A percentile compares a stretch with the other conserved stretches of the same genome.
These are phyloP conservation scores for Adansonia madagascariensis DNA, from an alignment of 441 rosid genomes.

Conservation along the genomic window DNA sequence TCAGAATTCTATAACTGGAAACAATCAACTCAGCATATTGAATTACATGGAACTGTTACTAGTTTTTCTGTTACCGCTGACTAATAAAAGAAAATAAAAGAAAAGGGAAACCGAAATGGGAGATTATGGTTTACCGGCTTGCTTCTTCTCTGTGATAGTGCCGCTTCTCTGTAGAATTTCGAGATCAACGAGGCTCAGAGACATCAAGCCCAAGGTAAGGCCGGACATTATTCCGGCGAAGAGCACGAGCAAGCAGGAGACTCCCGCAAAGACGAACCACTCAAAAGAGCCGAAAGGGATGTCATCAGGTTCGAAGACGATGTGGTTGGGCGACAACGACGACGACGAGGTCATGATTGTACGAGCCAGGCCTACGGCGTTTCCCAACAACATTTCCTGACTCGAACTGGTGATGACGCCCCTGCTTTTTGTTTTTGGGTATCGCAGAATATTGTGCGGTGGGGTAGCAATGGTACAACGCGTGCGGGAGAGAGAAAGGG, in stretches of 20 bases:
- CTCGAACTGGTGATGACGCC: neutral
- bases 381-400: constrained; percentile 41
- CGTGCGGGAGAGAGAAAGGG: neutral
- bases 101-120: neutral
- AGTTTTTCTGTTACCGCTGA: neutral
- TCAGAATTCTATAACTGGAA: neutral
- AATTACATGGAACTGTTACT: constrained; percentile 4
- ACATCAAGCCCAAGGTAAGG: constrained; percentile 85
- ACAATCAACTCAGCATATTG: neutral
- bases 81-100: neutral
- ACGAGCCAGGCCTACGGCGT: constrained; percentile 39
- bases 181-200: constrained; percentile 79
- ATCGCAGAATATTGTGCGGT: too few relatives aligned
- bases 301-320: constrained; percentile 55
- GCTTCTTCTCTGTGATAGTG: constrained; percentile 69
- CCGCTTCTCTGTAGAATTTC: constrained; percentile 89
- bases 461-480: neutral
- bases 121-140: constrained; percentile 51
- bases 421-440: too few relatives aligned
- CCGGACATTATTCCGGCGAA: constrained; percentile 95
- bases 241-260: constrained; percentile 80
- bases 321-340: constrained; percentile 25
- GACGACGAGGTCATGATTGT: constrained; percentile 28
- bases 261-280: constrained; percentile 73
- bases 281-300: constrained; percentile 51